A percentile compares a stretch with the other conserved stretches of the same genome.
phyloP scores from a whole-genome alignment of 1,139 yeast genomes.

The Blastobotrys illinoisensis region DNA sequence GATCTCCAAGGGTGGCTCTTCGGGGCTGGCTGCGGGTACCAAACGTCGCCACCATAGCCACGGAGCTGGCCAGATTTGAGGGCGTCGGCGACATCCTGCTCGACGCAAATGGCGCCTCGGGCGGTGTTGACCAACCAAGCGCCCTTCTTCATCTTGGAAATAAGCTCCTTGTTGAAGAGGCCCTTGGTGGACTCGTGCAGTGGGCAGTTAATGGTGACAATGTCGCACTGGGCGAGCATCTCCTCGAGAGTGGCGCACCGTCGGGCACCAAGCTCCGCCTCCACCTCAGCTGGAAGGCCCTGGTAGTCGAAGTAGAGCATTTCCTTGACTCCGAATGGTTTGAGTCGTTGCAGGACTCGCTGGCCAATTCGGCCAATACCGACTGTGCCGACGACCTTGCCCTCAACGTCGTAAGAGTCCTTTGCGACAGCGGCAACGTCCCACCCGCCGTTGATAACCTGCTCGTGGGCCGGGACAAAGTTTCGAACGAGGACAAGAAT shows the following conservation, averaged over 20 bases:
- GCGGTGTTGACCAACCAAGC: constrained; percentile 80
- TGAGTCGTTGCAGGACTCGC: constrained; percentile 65
- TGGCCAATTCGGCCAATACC: constrained; percentile 83
- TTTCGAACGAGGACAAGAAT: constrained; percentile 67
- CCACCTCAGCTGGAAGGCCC: constrained; percentile 53
- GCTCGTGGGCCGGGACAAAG: constrained; percentile 74
- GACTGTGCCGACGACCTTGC: constrained; percentile 68
- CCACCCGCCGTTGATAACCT: constrained; percentile 58
- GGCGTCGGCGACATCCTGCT: constrained; percentile 72
- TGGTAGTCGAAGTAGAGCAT: constrained; percentile 74
- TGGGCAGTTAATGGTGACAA: constrained; percentile 76
- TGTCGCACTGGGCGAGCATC: constrained; percentile 63
- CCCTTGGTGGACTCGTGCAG: constrained; percentile 67
- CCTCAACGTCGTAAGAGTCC: constrained; percentile 70
- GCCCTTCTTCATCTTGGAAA: constrained; percentile 71
- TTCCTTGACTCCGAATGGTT: constrained; percentile 71
- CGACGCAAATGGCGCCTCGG: constrained; percentile 72
- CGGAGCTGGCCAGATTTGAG: constrained; percentile 60
- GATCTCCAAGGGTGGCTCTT: constrained; percentile 71
- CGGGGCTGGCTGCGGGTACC: constrained; percentile 81
- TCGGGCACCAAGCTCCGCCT: constrained; percentile 52
- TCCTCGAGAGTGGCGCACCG: constrained; percentile 63
- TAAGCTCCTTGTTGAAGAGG: constrained; percentile 58
- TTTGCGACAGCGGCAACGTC: constrained; percentile 75
- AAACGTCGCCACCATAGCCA: constrained; percentile 84